Conservation (phyloP, 2,329 filamentous ascomycete species). For the Shiraia sp. region DNA sequence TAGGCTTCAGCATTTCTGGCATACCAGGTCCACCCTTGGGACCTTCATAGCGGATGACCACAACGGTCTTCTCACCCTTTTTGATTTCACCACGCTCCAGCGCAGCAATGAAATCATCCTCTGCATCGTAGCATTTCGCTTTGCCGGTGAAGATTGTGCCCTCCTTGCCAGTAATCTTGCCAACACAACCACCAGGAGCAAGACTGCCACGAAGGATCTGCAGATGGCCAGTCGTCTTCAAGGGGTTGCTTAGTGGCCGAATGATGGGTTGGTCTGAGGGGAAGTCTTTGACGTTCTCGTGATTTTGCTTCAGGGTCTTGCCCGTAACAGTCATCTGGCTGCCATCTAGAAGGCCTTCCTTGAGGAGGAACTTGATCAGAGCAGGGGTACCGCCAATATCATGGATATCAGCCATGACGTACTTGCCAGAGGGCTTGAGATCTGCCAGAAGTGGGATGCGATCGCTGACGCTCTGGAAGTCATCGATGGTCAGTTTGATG, state of each 20-base stretch:
- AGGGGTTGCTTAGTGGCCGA: conserved; percentile 67
- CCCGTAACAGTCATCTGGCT: conserved; percentile 56
- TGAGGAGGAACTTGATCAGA: conserved; percentile 55
- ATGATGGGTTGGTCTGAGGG: conserved; percentile 72
- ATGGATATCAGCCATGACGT: conserved; percentile 64
- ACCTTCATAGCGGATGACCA: conserved; percentile 75
- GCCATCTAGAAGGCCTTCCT: conserved; percentile 54
- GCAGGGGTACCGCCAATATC: conserved; percentile 56
- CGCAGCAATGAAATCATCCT: conserved; percentile 69
- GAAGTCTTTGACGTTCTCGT: conserved; percentile 64
- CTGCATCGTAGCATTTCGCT: conserved; percentile 70
- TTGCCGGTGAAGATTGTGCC: conserved; percentile 69
- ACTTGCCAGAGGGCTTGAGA: conserved; percentile 57
- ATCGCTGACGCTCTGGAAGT: conserved; percentile 56
- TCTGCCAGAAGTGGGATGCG: conserved; percentile 56
- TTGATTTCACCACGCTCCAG: conserved; percentile 71
- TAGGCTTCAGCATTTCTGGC: conserved; percentile 76
- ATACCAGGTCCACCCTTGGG: conserved; percentile 75
- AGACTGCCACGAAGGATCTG: conserved; percentile 72
- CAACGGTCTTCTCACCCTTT: conserved; percentile 76
- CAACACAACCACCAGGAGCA: conserved; percentile 70
- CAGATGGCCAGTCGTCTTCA: conserved; percentile 73
- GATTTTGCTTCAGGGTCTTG: conserved; percentile 54
- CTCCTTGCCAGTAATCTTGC: conserved; percentile 79
- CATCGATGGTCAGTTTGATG: conserved; percentile 55